phyloP scores from a whole-genome alignment of 768 basidiomycete genomes.

The Megacollybia marginata region DNA sequence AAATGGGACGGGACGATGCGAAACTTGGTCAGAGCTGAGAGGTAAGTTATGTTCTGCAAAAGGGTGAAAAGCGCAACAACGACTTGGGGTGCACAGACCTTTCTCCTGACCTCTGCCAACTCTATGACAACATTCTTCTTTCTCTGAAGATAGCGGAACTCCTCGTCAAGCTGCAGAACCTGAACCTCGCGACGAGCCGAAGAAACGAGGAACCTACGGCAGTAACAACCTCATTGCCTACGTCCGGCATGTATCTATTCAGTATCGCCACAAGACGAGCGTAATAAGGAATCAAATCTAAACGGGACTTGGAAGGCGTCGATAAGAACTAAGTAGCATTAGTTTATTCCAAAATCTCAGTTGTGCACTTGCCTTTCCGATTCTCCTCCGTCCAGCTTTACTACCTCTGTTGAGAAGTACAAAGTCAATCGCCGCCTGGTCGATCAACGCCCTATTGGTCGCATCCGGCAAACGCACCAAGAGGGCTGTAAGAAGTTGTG shows the following conservation, averaged over 20 bases:
- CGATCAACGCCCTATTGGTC: conserved; percentile 84
- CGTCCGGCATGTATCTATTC: conserved; percentile 88
- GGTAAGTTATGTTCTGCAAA: conserved; percentile 67
- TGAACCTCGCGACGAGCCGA: conserved; percentile 3
- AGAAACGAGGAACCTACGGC: conserved; percentile 44
- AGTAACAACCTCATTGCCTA: conserved; percentile 76
- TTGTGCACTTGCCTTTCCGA: conserved; percentile 59
- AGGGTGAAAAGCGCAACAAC: background rate
- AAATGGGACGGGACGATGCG: conserved; percentile 83
- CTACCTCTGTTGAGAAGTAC: conserved; percentile 78
- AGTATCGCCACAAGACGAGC: conserved; percentile 84
- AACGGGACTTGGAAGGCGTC: conserved; percentile 80
- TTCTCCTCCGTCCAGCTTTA: conserved; percentile 88
- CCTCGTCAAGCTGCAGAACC: conserved; percentile 76
- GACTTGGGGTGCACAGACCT: conserved; percentile 38
- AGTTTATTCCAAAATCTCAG: too few species aligned
- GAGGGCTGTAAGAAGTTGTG: conserved; percentile 85
- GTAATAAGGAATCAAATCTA: conserved; percentile 90
- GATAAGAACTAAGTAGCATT: conserved; percentile 28
- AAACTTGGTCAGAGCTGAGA: conserved; percentile 95
- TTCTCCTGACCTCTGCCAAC: conserved; percentile 75
- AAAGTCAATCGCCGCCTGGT: conserved; percentile 93
- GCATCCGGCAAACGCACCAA: conserved; percentile 89
- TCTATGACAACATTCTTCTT: conserved; percentile 94
- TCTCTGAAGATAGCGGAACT: conserved; percentile 89